Percentiles rank a stretch among this genome's conserved stretches.
phyloP scores from a whole-genome alignment of 768 basidiomycete genomes.

The Fomitopsis pulvina region DNA sequence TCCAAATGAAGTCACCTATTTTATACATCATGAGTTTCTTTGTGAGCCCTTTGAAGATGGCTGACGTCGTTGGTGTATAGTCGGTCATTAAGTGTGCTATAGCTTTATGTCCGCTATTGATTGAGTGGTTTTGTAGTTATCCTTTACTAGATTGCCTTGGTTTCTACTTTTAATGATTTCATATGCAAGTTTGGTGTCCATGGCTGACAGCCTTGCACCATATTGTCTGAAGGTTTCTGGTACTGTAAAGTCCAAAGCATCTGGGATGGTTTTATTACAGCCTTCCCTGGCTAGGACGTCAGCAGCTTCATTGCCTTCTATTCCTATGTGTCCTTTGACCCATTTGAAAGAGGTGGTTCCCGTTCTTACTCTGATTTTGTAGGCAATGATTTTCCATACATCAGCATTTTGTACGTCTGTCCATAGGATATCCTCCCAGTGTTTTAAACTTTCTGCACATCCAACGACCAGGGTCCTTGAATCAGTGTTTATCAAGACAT shows the following conservation, averaged over 20 bases:
- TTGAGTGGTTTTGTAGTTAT: background rate
- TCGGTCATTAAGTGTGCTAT: background rate
- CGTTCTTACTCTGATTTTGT: constrained; percentile 9
- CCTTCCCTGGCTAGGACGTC: constrained; percentile 12
- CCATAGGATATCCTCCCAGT: constrained; percentile 25
- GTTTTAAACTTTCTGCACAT: constrained; percentile 2
- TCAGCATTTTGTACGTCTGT: constrained; percentile 11
- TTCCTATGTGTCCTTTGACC: constrained; percentile 21
- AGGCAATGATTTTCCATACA: constrained; percentile 3
- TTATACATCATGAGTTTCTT: background rate
- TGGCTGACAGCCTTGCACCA: background rate
- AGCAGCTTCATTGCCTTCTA: constrained; percentile 17
- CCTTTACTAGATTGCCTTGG: background rate
- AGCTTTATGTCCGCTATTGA: background rate
- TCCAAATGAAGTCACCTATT: constrained; percentile 4
- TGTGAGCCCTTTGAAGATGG: background rate
- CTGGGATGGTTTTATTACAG: background rate
- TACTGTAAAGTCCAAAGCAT: constrained; percentile 1
- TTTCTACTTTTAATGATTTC: background rate
- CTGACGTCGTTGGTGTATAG: background rate
- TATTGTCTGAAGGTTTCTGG: background rate
- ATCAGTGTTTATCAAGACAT: constrained; percentile 12
- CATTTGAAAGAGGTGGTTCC: constrained; percentile 16
- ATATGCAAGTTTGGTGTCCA: constrained; percentile 3
- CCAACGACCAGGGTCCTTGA: constrained; percentile 15